Evolutionary conservation across 768 basidiomycete species (phyloP).

Genomic region (Pleurotus tuber-regium): DNA sequence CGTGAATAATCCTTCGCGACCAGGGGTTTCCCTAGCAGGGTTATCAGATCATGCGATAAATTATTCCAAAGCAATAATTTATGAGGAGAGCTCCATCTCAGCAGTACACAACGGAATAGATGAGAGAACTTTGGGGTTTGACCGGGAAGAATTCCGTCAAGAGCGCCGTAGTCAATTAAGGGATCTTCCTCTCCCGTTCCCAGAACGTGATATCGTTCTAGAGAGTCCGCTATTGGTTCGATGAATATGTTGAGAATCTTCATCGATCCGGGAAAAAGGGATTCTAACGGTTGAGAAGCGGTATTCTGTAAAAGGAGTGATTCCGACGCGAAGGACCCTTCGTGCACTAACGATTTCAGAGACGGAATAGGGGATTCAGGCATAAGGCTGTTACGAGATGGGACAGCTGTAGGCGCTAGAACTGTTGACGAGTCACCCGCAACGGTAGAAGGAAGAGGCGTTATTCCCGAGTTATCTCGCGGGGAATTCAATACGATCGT

Average conservation of each 20-base stretch:
- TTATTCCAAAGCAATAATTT: background rate
- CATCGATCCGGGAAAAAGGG: background rate
- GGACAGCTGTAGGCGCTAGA: background rate
- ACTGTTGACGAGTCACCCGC: too few relatives aligned
- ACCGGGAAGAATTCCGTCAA: conserved; percentile 1
- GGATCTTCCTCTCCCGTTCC: conserved; percentile 3
- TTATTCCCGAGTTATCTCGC: too few relatives aligned
- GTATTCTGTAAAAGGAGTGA: background rate
- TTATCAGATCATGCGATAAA: background rate
- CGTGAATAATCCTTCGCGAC: background rate
- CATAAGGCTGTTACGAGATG: too few relatives aligned
- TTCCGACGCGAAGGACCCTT: background rate
- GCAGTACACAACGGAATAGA: background rate
- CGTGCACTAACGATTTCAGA: background rate
- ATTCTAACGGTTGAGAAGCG: background rate
- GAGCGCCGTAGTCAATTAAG: background rate
- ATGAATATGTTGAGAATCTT: background rate
- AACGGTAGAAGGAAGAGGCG: too few relatives aligned
- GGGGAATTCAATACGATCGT: too few relatives aligned
- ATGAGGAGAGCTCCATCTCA: conserved; percentile 9
- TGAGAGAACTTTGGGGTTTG: background rate
- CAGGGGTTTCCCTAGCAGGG: background rate
- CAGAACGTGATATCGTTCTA: conserved; percentile 1
- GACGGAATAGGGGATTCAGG: background rate
- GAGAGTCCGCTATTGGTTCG: background rate